These are phyloP conservation scores for Przewalskia tangutica DNA, from an alignment of 257 asterid species.

Conservation along the genomic window DNA sequence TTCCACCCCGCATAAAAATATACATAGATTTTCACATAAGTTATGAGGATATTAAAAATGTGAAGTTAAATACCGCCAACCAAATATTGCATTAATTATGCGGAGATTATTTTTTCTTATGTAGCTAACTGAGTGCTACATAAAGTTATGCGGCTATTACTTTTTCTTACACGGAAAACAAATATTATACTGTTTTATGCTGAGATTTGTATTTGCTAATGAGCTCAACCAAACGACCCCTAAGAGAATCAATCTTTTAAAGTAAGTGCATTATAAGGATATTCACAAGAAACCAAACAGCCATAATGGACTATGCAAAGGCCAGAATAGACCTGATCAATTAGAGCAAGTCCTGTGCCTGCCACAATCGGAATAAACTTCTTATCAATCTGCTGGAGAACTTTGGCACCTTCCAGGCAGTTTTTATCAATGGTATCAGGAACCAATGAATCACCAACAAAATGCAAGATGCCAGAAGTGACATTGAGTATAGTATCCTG, in stretches of 20 bases:
- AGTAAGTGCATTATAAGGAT: not conserved
- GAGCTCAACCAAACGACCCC: not conserved
- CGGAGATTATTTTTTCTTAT: not conserved
- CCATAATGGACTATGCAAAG: not conserved
- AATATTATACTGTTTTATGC: not conserved
- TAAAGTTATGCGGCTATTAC: not conserved
- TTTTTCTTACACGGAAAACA: not conserved
- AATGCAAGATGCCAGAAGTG: conserved; percentile 53
- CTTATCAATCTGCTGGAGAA: conserved; percentile 90
- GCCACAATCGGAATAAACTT: conserved; percentile 89
- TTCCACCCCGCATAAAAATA: not conserved
- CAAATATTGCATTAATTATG: not conserved
- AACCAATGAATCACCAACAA: conserved; percentile 51
- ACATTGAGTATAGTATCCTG: conserved; percentile 59
- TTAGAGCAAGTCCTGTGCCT: conserved; percentile 57
- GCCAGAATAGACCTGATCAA: conserved; percentile 64
- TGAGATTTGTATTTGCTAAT: not conserved
- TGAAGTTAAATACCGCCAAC: not conserved
- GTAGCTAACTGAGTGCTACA: not conserved
- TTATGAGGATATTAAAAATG: not conserved
- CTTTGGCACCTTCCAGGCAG: conserved; percentile 63
- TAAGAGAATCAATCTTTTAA: not conserved
- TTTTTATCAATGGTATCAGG: conserved; percentile 69
- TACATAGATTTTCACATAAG: not conserved
- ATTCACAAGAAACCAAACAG: not conserved